These are phyloP conservation scores for Aurantiochytrium sp. DNA, from an alignment of 108 stramenopile genomes.

Conservation along the genomic window DNA sequence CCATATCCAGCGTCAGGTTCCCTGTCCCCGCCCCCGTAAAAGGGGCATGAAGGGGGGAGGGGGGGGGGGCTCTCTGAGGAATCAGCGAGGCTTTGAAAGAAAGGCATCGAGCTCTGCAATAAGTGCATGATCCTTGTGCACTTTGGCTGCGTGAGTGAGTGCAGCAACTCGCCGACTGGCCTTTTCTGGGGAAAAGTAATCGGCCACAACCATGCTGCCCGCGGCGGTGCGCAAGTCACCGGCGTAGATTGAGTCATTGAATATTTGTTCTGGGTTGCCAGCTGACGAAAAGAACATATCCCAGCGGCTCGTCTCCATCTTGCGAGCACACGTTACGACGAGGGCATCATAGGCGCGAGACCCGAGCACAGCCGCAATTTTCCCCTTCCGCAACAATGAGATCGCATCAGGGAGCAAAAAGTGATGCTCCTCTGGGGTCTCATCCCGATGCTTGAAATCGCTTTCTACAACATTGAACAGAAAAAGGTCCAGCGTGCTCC, in stretches of 20 bases:
- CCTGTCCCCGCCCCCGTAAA: too few relatives aligned
- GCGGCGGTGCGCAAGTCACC: background rate
- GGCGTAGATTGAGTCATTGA: conserved; percentile 5
- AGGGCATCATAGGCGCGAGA: background rate
- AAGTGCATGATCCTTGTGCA: background rate
- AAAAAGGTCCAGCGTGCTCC: background rate
- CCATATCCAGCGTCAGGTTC: too few relatives aligned
- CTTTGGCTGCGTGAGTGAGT: background rate
- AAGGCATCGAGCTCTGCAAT: background rate
- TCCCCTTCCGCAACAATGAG: background rate
- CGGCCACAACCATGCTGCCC: background rate
- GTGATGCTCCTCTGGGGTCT: background rate
- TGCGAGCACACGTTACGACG: background rate
- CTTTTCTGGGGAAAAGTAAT: conserved; percentile 1
- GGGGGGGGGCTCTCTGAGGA: too few relatives aligned
- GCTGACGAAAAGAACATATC: background rate
- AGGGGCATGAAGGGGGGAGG: too few relatives aligned
- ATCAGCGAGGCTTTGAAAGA: background rate
- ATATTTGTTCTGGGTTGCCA: background rate
- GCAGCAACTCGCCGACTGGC: background rate
- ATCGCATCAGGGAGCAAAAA: background rate
- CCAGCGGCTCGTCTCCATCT: conserved; percentile 6
- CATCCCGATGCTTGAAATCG: background rate
- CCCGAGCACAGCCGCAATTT: background rate
- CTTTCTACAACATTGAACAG: background rate